A percentile compares a stretch with the other conserved stretches of the same genome.
These are phyloP conservation scores for Thyridium curvatum DNA, from an alignment of 2,329 filamentous ascomycete genomes.

Conservation along the genomic window DNA sequence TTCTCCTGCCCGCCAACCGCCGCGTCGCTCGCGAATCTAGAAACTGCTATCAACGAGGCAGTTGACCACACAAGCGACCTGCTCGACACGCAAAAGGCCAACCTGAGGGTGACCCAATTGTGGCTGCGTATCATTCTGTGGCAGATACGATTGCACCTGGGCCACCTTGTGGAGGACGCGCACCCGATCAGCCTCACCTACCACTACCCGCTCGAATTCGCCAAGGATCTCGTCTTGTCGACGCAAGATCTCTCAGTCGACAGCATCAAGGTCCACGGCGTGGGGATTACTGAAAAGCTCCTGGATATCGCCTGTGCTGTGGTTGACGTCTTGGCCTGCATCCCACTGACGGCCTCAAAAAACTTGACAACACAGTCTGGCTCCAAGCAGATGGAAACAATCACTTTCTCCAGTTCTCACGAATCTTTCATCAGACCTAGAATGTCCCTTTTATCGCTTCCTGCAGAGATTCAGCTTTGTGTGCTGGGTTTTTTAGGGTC, in stretches of 20 bases:
- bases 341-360: conserved; percentile 28
- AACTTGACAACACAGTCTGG: too few relatives aligned
- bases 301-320: conserved; percentile 38
- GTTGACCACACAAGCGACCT: conserved; percentile 23
- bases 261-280: conserved; percentile 34
- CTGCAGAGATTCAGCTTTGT: too few relatives aligned
- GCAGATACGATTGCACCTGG: conserved; percentile 35
- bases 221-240: conserved; percentile 29
- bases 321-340: conserved; percentile 35
- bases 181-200: conserved; percentile 29
- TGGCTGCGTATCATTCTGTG: conserved; percentile 39
- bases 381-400: too few relatives aligned
- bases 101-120: conserved; percentile 35
- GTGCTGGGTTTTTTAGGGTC: too few relatives aligned
- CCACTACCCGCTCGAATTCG: conserved; percentile 34
- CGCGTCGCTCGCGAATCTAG: conserved; percentile 13
- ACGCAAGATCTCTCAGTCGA: conserved; percentile 29
- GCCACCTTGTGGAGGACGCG: conserved; percentile 27
- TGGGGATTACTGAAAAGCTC: conserved; percentile 38
- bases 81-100: conserved; percentile 37
- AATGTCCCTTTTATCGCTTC: too few relatives aligned
- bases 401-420: too few relatives aligned
- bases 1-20: neutral
- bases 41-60: conserved; percentile 27
- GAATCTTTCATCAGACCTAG: too few relatives aligned